Percentiles rank a stretch among this genome's conserved stretches.
These are phyloP conservation scores for Fusarium sp. DNA, from an alignment of 2,329 filamentous ascomycete species.

Conservation along the genomic window DNA sequence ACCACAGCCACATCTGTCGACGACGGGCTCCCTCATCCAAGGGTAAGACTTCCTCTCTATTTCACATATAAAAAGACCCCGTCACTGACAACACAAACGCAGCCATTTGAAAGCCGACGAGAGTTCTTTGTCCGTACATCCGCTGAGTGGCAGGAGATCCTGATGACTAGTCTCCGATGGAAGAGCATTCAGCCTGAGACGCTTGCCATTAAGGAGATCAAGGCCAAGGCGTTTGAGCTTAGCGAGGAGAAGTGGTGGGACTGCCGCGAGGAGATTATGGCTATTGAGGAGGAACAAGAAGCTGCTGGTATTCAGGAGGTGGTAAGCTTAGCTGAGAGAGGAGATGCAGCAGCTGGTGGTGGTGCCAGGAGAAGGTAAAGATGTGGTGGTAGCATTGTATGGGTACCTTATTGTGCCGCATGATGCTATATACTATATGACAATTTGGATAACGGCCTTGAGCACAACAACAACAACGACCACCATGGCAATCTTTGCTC, in stretches of 20 bases:
- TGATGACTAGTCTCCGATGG: conserved; percentile 79
- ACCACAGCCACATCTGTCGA: conserved; percentile 66
- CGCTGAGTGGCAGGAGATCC: conserved; percentile 87
- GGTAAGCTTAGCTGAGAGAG: conserved; percentile 83
- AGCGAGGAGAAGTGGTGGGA: conserved; percentile 99
- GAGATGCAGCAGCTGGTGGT: conserved; percentile 59
- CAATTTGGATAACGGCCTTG: background rate
- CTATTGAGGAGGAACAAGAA: conserved; percentile 94
- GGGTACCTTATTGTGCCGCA: too few species aligned
- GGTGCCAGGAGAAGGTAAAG: conserved; percentile 50
- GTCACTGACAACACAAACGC: conserved; percentile 40
- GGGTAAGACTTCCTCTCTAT: conserved; percentile 53
- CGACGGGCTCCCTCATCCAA: conserved; percentile 79
- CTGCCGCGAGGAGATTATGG: conserved; percentile 90
- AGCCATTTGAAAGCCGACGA: conserved; percentile 88
- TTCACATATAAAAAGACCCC: background rate
- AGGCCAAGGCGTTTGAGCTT: conserved; percentile 87
- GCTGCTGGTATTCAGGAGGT: conserved; percentile 95
- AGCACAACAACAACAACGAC: background rate
- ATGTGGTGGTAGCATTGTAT: too few species aligned
- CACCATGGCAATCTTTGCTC: background rate
- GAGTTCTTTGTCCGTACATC: conserved; percentile 93
- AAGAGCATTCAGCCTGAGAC: conserved; percentile 74
- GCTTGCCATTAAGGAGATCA: conserved; percentile 87
- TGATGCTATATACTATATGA: background rate